Evolutionary conservation across 805 yeast species (phyloP).

Genomic region (Suhomyces prunicola): DNA sequence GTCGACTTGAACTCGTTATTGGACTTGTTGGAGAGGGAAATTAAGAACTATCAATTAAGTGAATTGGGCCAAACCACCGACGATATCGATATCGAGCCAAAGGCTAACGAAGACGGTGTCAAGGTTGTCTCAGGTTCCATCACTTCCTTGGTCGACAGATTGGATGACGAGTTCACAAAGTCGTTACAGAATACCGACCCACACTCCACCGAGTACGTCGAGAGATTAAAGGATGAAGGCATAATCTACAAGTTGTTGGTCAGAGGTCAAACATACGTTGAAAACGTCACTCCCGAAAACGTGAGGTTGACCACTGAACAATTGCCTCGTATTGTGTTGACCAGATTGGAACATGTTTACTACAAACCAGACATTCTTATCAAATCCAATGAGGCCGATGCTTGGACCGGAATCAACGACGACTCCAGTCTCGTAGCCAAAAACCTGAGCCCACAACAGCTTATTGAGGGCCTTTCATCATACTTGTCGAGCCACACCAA

Average conservation of each 20-base stretch:
- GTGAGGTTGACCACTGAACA: slow-evolving; percentile 47
- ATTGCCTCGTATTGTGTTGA: slow-evolving; percentile 69
- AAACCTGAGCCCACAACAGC: slow-evolving; percentile 35
- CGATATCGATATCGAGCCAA: slow-evolving; percentile 67
- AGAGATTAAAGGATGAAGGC: slow-evolving; percentile 85
- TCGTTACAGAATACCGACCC: slow-evolving; percentile 90
- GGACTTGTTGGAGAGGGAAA: slow-evolving; percentile 62
- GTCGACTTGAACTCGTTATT: slow-evolving; percentile 62
- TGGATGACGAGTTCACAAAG: slow-evolving; percentile 90
- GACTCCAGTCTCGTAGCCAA: slow-evolving; percentile 30
- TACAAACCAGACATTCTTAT: slow-evolving; percentile 84
- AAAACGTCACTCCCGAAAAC: slow-evolving; percentile 50
- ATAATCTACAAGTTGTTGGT: slow-evolving; percentile 70
- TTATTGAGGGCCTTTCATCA: slow-evolving; percentile 64
- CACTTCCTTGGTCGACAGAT: slow-evolving; percentile 82
- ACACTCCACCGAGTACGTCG: slow-evolving; percentile 89
- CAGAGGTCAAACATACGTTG: slow-evolving; percentile 84
- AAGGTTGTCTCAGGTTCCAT: slow-evolving; percentile 79
- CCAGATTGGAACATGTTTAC: slow-evolving; percentile 89
- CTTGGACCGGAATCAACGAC: slow-evolving; percentile 60
- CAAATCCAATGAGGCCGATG: slow-evolving; percentile 60
- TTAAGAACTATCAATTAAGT: slow-evolving; percentile 57
- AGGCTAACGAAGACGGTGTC: slow-evolving; percentile 59
- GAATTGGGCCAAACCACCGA: slow-evolving; percentile 72
- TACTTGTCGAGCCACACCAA: slow-evolving; percentile 66